These are phyloP conservation scores for Phytopythium litorale DNA, from an alignment of 352 stramenopile genomes.

Conservation along the genomic window DNA sequence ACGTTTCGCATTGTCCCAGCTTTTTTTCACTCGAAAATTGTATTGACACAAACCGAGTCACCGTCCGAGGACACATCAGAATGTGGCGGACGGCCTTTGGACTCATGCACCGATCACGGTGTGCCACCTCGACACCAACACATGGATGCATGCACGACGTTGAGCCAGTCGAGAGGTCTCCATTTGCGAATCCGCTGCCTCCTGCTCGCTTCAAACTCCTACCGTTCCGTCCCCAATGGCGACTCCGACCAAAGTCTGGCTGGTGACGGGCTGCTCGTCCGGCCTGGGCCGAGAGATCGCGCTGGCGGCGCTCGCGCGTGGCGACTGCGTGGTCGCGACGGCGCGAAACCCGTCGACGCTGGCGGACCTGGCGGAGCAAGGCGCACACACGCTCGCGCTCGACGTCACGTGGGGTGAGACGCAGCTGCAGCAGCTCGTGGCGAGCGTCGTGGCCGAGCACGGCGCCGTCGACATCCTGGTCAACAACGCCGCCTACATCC, in stretches of 20 bases:
- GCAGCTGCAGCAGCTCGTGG: slow-evolving; percentile 18
- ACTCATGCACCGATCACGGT: too few species aligned
- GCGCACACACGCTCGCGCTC: slow-evolving; percentile 26
- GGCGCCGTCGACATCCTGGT: slow-evolving; percentile 35
- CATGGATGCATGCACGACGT: not conserved
- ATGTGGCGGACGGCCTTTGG: too few species aligned
- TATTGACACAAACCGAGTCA: too few species aligned
- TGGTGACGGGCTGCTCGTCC: slow-evolving; percentile 17
- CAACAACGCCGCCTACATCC: slow-evolving; percentile 40
- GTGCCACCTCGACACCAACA: not conserved
- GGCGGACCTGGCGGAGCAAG: slow-evolving; percentile 20
- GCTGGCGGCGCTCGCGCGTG: slow-evolving; percentile 23
- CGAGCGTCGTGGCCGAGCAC: slow-evolving; percentile 13
- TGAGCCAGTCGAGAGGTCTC: not conserved
- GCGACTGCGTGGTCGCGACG: slow-evolving; percentile 37
- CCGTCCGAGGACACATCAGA: too few species aligned
- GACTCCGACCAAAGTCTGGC: slow-evolving; percentile 5
- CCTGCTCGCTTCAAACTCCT: not conserved
- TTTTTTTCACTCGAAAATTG: too few species aligned
- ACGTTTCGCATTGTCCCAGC: too few species aligned
- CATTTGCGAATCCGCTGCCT: not conserved
- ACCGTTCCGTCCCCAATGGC: not conserved
- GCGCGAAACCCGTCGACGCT: slow-evolving; percentile 22
- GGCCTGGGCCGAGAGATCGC: slow-evolving; percentile 16
- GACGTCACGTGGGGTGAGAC: slow-evolving; percentile 31